phyloP scores from a whole-genome alignment of 2,329 filamentous ascomycete genomes.

The Pseudogymnoascus sp. region DNA sequence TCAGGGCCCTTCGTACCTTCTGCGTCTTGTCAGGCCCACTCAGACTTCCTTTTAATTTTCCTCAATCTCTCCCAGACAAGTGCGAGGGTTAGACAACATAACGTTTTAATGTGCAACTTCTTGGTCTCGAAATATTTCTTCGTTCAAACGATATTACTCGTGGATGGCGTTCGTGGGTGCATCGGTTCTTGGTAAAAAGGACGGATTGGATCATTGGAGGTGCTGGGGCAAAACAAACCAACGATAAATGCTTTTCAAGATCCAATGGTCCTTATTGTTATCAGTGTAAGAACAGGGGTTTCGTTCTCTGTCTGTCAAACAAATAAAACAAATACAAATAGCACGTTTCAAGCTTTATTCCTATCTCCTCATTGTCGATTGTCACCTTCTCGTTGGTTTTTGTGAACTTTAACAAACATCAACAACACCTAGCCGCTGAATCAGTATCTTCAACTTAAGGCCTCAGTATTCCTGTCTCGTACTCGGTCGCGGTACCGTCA shows the following conservation, averaged over 20 bases:
- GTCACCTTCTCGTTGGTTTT: neutral
- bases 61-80: slow-evolving; percentile 1
- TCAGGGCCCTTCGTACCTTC: neutral
- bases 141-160: neutral
- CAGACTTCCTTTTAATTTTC: neutral
- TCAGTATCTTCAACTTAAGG: neutral
- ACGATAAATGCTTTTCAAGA: neutral
- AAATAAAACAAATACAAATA: neutral
- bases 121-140: neutral
- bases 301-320: neutral
- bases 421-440: neutral
- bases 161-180: neutral
- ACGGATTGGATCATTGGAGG: neutral
- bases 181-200: neutral
- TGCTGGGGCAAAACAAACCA: neutral
- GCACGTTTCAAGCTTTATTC: neutral
- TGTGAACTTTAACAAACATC: neutral
- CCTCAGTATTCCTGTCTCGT: neutral
- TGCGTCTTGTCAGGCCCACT: slow-evolving; percentile 2
- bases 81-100: slow-evolving; percentile 4
- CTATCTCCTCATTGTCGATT: neutral
- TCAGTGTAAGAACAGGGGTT: slow-evolving; percentile 7
- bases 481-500: neutral
- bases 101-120: slow-evolving; percentile 1
- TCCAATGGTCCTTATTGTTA: neutral